A percentile compares a stretch with the other conserved stretches of the same genome.
These are phyloP conservation scores for Lathyrus oleraceus DNA, from an alignment of 306 rosid species.

Conservation along the genomic window DNA sequence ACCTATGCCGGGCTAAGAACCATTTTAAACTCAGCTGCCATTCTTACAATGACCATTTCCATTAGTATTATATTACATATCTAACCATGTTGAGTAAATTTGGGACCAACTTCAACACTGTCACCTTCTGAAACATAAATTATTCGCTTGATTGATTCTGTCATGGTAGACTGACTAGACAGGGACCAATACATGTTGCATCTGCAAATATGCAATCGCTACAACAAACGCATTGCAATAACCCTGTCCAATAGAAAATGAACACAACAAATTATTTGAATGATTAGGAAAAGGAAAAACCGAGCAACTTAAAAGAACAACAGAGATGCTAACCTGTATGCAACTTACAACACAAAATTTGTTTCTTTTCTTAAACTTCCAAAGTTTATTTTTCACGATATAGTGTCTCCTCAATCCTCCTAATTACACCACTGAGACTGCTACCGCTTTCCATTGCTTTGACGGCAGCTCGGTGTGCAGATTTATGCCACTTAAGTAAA, in stretches of 20 bases:
- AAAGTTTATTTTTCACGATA: slow-evolving; percentile 41
- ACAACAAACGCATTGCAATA: background rate
- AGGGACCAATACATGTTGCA: slow-evolving; percentile 9
- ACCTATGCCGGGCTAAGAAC: slow-evolving; percentile 14
- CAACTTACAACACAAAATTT: slow-evolving; percentile 8
- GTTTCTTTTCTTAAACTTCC: slow-evolving; percentile 21
- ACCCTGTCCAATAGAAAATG: slow-evolving; percentile 24
- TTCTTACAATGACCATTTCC: slow-evolving; percentile 2
- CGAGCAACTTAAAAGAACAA: background rate
- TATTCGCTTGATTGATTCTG: slow-evolving; percentile 24
- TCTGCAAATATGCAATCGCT: slow-evolving; percentile 21
- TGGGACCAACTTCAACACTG: slow-evolving; percentile 5
- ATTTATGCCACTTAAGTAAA: slow-evolving; percentile 88
- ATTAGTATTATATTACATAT: slow-evolving; percentile 8
- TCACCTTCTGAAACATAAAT: slow-evolving; percentile 31
- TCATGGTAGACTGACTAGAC: slow-evolving; percentile 16
- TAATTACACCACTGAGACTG: slow-evolving; percentile 70
- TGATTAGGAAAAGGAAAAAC: background rate
- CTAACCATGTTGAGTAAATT: background rate
- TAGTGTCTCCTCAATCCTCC: slow-evolving; percentile 82
- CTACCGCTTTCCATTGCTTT: slow-evolving; percentile 81
- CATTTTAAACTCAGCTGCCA: slow-evolving; percentile 7
- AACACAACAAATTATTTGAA: slow-evolving; percentile 7
- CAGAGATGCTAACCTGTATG: slow-evolving; percentile 36
- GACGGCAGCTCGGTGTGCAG: slow-evolving; percentile 83